Evolutionary conservation across 148 eudicot genomes (phyloP), one percentile per base, ranked within the genome.

Genomic region (Rhododendron mucronatum): DNA sequence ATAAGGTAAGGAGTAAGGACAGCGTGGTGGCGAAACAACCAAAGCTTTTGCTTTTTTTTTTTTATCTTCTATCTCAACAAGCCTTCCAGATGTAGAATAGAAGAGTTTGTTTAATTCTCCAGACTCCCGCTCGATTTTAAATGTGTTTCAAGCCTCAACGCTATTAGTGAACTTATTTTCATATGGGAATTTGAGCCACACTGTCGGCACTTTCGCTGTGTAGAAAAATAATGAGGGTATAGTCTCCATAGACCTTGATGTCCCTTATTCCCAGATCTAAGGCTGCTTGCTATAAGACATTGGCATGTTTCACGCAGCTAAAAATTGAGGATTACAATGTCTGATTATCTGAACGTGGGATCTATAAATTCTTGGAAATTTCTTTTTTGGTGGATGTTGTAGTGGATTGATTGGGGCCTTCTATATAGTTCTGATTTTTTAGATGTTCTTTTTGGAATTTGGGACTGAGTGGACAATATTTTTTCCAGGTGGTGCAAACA

Each of bases 401-500:
- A 45, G 23, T 82, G 26, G 26, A 82, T 63, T 35, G 26, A 16
- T 23, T 59, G 67, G 37, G 26, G 14, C 13, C 51, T 35, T 37
- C 59, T 53, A 53, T 51, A 51, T 57, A 26, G 45, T 55, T 81
- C 61, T 80, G 63, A 30, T 41, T n/a, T 15, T 53, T 81, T 55
- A 20, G 71, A 81, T 81, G 10, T 57, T 81, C 9, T 26, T 73
- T 33, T 35, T 50, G 65, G 57, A 12, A 61, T 21, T 74, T 76
- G 41, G 48, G 44, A 23, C 23, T 39, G 83, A 81, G 14, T 8
- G 82, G 30, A 21, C 14, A 18, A 26, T 28, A 44, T 51, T 41
- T 65, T 84, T 82, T 87, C 47, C 93, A 95, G 98, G 91, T 90
- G 94, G 93, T 95, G 90, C 88, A 90, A 89, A 89, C 81, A 83